Evolutionary conservation across 345 rosid species (phyloP), one percentile per base, ranked within the genome.

Genomic region (Populus nigra): DNA sequence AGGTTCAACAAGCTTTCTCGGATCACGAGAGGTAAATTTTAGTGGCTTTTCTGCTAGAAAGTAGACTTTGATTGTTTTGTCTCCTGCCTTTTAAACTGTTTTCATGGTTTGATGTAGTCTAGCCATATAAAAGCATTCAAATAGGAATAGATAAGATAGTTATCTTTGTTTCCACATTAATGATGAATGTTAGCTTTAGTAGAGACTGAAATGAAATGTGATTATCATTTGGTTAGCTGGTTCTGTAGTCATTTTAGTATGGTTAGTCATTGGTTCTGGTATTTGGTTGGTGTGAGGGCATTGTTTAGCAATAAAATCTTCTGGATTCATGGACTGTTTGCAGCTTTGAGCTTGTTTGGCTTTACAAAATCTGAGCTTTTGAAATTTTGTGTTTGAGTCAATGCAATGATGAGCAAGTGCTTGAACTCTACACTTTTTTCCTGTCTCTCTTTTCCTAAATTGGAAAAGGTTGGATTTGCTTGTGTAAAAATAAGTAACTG

Each of bases 1-100:
- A 91, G 95, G 88, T 85, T 80, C 95, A 88, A 74, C 91, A 82
- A 31, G 90, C 90, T 68, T 91, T 89, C 83, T 73, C 91, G 67
- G 91, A 89, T 78, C 69, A 80, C 43, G 91, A 89, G 85, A 89
- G 93, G 93, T 89, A 77, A 87, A 41, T 57, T 41, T 67, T 7
- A 50, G 38, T 29, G 45, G 15, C 31, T 41, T 70, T 41, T 35
- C 10, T 13, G 20, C 33, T 72, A 12, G 5, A 17, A 16, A 47
- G 12, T 7, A 35, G 17, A 49, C 63, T 22, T 31, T 68, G 71
- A 33, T 12, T 7, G 20, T 74, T 70, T 25, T 65, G 7, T 53
- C 18, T 23, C 65, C 18, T 4, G 31, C 36, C 68, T 39, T 62
- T 33, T 17, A 22, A 5, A 39, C 45, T 23, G 36, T 55, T 72